phyloP scores from a whole-genome alignment of 768 basidiomycete species.

The Serendipita indica region DNA sequence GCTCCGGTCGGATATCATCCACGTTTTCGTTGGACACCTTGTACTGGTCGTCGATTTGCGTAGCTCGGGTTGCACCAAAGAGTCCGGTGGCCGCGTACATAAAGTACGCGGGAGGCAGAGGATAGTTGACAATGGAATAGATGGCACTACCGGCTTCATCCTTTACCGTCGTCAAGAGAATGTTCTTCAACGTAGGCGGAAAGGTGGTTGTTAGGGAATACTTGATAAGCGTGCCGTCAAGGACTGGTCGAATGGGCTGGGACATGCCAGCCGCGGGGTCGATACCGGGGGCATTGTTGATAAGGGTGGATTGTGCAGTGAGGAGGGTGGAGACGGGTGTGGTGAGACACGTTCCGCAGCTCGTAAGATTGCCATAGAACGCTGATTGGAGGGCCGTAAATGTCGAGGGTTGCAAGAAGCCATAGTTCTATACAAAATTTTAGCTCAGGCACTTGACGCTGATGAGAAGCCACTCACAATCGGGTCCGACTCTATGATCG shows the following conservation, averaged over 20 bases:
- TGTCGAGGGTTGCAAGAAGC: constrained; percentile 42
- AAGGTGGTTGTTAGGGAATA: constrained; percentile 51
- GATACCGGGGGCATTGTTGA: constrained; percentile 28
- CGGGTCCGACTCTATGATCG: constrained; percentile 76
- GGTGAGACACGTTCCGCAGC: constrained; percentile 28
- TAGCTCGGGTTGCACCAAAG: constrained; percentile 35
- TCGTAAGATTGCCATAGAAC: constrained; percentile 35
- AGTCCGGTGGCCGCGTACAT: constrained; percentile 26
- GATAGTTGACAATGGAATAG: constrained; percentile 15
- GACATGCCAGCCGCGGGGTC: constrained; percentile 34
- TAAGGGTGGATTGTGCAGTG: constrained; percentile 34
- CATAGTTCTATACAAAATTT: constrained; percentile 40
- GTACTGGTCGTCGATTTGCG: constrained; percentile 27
- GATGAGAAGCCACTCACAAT: constrained; percentile 36
- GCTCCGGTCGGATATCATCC: constrained; percentile 39
- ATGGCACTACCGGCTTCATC: constrained; percentile 62
- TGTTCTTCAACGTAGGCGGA: constrained; percentile 42
- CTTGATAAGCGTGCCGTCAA: constrained; percentile 54
- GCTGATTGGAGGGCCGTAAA: constrained; percentile 39
- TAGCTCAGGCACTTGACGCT: neutral
- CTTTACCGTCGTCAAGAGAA: constrained; percentile 54
- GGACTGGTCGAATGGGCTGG: constrained; percentile 50
- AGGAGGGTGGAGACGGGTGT: constrained; percentile 35
- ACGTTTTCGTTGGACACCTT: constrained; percentile 15
- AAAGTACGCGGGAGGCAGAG: constrained; percentile 30